Conservation (phyloP, 768 basidiomycete genomes). For the Candolleomyces aberdarensis region DNA sequence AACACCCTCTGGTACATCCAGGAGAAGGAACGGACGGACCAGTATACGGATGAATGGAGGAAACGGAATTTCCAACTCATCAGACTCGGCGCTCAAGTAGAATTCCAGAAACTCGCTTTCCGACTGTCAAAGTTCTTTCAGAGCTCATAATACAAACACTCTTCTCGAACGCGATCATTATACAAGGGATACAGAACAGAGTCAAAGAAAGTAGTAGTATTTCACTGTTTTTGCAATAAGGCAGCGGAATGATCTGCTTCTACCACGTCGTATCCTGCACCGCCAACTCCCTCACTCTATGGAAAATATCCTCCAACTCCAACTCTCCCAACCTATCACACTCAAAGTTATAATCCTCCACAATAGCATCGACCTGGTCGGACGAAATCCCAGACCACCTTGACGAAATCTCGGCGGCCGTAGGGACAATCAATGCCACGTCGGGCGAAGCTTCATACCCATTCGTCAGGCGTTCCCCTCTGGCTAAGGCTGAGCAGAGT, state of each 20-base stretch:
- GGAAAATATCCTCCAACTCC: conserved; percentile 59
- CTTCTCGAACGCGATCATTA: conserved; percentile 11
- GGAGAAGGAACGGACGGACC: conserved; percentile 53
- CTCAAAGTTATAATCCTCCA: conserved; percentile 60
- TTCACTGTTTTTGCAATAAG: neutral
- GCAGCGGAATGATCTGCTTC: neutral
- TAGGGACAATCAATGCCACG: conserved; percentile 57
- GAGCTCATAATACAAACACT: neutral
- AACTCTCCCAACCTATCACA: conserved; percentile 54
- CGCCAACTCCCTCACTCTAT: conserved; percentile 62
- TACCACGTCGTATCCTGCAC: conserved; percentile 43
- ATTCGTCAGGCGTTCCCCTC: conserved; percentile 37
- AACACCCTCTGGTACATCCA: conserved; percentile 73
- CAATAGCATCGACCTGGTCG: conserved; percentile 59
- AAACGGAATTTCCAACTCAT: conserved; percentile 57
- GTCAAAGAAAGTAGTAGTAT: too few species aligned
- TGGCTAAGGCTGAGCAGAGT: conserved; percentile 46
- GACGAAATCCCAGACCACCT: conserved; percentile 73
- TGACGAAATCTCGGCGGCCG: conserved; percentile 56
- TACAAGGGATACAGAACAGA: neutral
- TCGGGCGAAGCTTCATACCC: conserved; percentile 46
- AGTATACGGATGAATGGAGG: conserved; percentile 68
- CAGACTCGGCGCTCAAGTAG: conserved; percentile 53
- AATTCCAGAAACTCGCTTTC: conserved; percentile 35
- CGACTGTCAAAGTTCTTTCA: conserved; percentile 1